Conservation (phyloP, 179 eudicot species). For the Silene vulgaris region DNA sequence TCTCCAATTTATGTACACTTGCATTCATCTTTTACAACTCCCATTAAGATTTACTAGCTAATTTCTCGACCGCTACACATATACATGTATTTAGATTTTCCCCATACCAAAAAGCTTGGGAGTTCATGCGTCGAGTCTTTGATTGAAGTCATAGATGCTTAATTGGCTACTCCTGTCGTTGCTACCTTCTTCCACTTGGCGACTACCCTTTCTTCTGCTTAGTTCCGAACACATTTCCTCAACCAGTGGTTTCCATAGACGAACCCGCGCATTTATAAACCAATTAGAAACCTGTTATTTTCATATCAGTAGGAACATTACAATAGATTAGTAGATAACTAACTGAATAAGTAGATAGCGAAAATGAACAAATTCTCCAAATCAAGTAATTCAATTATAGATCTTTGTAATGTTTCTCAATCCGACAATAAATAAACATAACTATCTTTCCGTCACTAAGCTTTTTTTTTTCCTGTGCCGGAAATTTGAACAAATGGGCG, state of each 20-base stretch:
- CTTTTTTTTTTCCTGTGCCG: no score
- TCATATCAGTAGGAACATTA: background rate
- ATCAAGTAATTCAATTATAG: no score
- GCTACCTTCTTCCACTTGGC: conserved; percentile 25
- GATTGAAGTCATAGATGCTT: conserved; percentile 23
- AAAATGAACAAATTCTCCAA: background rate
- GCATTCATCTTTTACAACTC: conserved; percentile 13
- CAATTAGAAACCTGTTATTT: conserved; percentile 72
- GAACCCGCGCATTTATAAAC: conserved; percentile 95
- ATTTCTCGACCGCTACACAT: background rate
- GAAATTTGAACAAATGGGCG: background rate
- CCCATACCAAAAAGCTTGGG: conserved; percentile 12
- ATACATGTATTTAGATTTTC: conserved; percentile 13
- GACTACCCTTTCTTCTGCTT: conserved; percentile 45
- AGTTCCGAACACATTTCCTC: conserved; percentile 88
- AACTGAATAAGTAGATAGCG: background rate
- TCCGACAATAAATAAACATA: no score
- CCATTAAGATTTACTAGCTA: background rate
- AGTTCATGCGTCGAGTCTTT: conserved; percentile 21
- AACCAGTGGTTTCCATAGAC: conserved; percentile 93
- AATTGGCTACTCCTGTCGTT: conserved; percentile 22
- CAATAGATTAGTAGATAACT: background rate
- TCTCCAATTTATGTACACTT: conserved; percentile 27
- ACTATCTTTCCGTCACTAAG: no score
- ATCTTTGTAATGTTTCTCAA: no score